phyloP scores from a whole-genome alignment of 768 basidiomycete species.

The Ramaria sp. region DNA sequence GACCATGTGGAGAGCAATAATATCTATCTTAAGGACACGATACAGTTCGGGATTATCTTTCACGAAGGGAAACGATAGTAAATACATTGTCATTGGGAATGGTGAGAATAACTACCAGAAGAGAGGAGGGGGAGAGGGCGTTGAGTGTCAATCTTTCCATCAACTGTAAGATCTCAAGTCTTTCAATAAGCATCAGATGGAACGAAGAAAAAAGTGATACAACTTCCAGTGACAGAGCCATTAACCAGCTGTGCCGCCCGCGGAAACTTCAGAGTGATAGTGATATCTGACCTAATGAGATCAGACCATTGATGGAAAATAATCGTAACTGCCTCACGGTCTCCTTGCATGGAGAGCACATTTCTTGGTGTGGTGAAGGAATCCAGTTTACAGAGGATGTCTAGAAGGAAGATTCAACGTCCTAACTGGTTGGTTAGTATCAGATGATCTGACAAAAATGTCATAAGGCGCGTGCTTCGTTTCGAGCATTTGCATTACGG shows the following conservation, averaged over 20 bases:
- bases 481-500: slow-evolving; percentile 46
- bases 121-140: slow-evolving; percentile 26
- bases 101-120: not conserved
- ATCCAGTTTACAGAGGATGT: slow-evolving; percentile 58
- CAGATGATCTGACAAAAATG: not conserved
- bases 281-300: slow-evolving; percentile 30
- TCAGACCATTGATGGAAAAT: not conserved
- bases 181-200: not conserved
- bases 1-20: slow-evolving; percentile 7
- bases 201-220: not conserved
- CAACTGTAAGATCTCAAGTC: slow-evolving; percentile 1
- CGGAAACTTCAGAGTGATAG: slow-evolving; percentile 43
- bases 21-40: slow-evolving; percentile 16
- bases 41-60: not conserved
- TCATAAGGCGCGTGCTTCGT: slow-evolving; percentile 27
- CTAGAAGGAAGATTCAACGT: slow-evolving; percentile 55
- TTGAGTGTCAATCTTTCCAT: slow-evolving; percentile 39
- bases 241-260: slow-evolving; percentile 17
- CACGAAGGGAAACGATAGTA: not conserved
- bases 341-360: slow-evolving; percentile 26
- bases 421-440: slow-evolving; percentile 26
- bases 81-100: not conserved
- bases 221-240: not conserved
- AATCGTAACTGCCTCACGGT: slow-evolving; percentile 28
- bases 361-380: slow-evolving; percentile 53